These are phyloP conservation scores for Nemania sp. DNA, from an alignment of 2,329 filamentous ascomycete species.

Conservation along the genomic window DNA sequence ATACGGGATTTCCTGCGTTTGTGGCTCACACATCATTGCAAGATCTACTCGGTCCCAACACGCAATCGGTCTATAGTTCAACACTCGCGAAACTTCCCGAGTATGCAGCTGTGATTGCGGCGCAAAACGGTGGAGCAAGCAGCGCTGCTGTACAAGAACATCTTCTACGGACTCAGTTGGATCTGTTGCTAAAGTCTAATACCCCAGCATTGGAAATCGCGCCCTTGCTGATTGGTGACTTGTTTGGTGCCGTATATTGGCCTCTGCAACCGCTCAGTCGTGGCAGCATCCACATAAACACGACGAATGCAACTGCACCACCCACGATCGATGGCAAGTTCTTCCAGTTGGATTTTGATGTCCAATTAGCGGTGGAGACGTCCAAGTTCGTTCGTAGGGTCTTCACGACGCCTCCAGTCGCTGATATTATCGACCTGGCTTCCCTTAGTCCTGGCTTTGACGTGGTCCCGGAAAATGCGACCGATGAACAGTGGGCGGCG, in stretches of 20 bases:
- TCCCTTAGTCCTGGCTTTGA: slow-evolving; percentile 13
- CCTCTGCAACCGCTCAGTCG: slow-evolving; percentile 19
- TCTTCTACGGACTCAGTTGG: slow-evolving; percentile 14
- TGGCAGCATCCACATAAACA: slow-evolving; percentile 20
- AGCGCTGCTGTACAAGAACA: slow-evolving; percentile 17
- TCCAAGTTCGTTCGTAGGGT: slow-evolving; percentile 18
- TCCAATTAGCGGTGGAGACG: slow-evolving; percentile 12
- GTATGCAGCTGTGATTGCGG: slow-evolving; percentile 19
- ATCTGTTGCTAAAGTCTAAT: slow-evolving; percentile 17
- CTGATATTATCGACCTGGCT: slow-evolving; percentile 13
- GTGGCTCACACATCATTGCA: slow-evolving; percentile 16
- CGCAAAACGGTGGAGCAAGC: slow-evolving; percentile 19
- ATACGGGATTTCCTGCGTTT: slow-evolving; percentile 18
- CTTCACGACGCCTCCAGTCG: slow-evolving; percentile 16
- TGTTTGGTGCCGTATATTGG: slow-evolving; percentile 14
- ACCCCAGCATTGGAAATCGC: slow-evolving; percentile 19
- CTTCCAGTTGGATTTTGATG: slow-evolving; percentile 18
- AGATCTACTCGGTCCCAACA: slow-evolving; percentile 14
- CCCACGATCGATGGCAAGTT: slow-evolving; percentile 17
- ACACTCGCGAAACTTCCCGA: slow-evolving; percentile 18
- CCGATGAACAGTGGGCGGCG: slow-evolving; percentile 18
- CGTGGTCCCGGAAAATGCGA: slow-evolving; percentile 16
- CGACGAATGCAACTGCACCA: slow-evolving; percentile 14
- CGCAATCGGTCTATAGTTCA: slow-evolving; percentile 13
- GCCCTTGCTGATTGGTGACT: slow-evolving; percentile 5